Evolutionary conservation across 73 alveolate species (phyloP).

Genomic region (Uronychia setigera): DNA sequence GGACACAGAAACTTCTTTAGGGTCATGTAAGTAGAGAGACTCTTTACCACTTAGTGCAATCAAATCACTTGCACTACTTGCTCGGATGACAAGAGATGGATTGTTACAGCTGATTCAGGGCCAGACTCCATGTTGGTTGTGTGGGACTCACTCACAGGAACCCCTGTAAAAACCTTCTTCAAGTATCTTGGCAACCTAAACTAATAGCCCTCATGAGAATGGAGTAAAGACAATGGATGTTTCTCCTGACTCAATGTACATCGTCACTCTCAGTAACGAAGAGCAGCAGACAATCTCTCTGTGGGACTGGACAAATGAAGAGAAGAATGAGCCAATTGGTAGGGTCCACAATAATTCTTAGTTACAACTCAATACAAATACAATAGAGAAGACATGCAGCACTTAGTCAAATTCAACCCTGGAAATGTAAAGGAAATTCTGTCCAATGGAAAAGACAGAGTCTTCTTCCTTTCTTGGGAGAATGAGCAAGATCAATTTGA

Average conservation of each 20-base stretch:
- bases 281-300: slow-evolving; percentile 62
- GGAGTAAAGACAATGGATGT: slow-evolving; percentile 94
- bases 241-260: slow-evolving; percentile 52
- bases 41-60: slow-evolving; percentile 52
- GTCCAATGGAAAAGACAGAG: slow-evolving; percentile 77
- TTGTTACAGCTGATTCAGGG: slow-evolving; percentile 98
- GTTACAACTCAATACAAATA: slow-evolving; percentile 41
- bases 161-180: slow-evolving; percentile 93
- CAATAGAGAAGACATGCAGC: slow-evolving; percentile 52
- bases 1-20: slow-evolving; percentile 90
- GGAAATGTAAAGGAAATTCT: slow-evolving; percentile 67
- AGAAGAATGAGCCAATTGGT: slow-evolving; percentile 51
- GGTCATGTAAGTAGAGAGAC: slow-evolving; percentile 79
- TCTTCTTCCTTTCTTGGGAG: slow-evolving; percentile 84
- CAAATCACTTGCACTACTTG: slow-evolving; percentile 92
- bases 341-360: not conserved
- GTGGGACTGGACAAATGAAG: slow-evolving; percentile 66
- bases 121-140: slow-evolving; percentile 95
- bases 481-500: slow-evolving; percentile 66
- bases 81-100: slow-evolving; percentile 88
- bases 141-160: slow-evolving; percentile 97
- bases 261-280: slow-evolving; percentile 61
- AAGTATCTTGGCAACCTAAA: slow-evolving; percentile 25
- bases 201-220: slow-evolving; percentile 84
- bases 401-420: slow-evolving; percentile 62